Evolutionary conservation across 1,139 yeast genomes (phyloP).

Genomic region (Debaryomyces sp.): DNA sequence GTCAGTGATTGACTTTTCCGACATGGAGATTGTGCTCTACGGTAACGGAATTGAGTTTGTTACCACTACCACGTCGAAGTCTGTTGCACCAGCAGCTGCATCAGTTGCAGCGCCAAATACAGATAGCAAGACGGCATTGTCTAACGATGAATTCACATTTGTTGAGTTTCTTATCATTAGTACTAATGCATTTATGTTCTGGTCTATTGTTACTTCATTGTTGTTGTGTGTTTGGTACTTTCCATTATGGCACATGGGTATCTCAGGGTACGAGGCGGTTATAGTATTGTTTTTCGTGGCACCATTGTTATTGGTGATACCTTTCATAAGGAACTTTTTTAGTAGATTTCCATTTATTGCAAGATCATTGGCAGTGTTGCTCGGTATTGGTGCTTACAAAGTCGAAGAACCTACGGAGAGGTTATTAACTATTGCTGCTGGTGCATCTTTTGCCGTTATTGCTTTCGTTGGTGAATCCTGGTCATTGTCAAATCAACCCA

Average conservation of each 20-base stretch:
- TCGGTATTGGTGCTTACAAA: conserved; percentile 78
- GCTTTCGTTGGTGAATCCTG: conserved; percentile 62
- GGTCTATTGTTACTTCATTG: conserved; percentile 82
- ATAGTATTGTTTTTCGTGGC: conserved; percentile 56
- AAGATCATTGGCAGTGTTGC: conserved; percentile 57
- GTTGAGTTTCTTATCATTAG: conserved; percentile 49
- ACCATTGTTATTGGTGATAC: conserved; percentile 58
- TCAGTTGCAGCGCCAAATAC: neutral
- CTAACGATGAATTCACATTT: conserved; percentile 33
- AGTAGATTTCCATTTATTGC: conserved; percentile 46
- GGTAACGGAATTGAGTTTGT: conserved; percentile 21
- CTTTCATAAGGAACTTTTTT: conserved; percentile 50
- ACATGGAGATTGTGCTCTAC: conserved; percentile 47
- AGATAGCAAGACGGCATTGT: neutral
- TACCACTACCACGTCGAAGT: conserved; percentile 7
- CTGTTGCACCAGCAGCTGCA: neutral
- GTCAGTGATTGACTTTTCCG: conserved; percentile 68
- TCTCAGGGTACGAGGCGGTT: conserved; percentile 88
- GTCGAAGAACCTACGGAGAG: conserved; percentile 69
- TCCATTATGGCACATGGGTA: conserved; percentile 98
- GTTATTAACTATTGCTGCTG: conserved; percentile 65
- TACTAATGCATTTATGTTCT: conserved; percentile 69
- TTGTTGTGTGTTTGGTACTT: conserved; percentile 93
- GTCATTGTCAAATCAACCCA: conserved; percentile 43
- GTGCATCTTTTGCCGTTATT: conserved; percentile 63